phyloP scores from a whole-genome alignment of 106 monocot genomes.

The Posidonia australis region DNA sequence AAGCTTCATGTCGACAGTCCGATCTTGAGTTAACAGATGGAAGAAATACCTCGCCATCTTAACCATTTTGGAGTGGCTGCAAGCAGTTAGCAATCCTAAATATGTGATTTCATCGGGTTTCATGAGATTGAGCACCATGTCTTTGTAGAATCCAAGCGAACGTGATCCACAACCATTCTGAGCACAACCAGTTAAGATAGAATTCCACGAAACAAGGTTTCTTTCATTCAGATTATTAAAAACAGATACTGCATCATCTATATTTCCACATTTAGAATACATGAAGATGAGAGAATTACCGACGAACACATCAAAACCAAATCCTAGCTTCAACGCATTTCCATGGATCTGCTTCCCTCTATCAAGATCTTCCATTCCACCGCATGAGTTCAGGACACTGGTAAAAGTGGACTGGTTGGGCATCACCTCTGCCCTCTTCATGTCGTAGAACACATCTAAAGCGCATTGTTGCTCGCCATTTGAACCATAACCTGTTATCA shows the following conservation, averaged over 20 bases:
- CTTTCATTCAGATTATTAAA: slow-evolving; percentile 32
- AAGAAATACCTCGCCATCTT: slow-evolving; percentile 54
- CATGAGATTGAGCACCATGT: slow-evolving; percentile 26
- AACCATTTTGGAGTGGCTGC: slow-evolving; percentile 69
- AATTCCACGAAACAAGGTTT: slow-evolving; percentile 82
- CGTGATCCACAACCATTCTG: slow-evolving; percentile 51
- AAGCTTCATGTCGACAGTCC: slow-evolving; percentile 26
- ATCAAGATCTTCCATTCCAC: slow-evolving; percentile 45
- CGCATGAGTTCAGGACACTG: slow-evolving; percentile 47
- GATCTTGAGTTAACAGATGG: slow-evolving; percentile 28
- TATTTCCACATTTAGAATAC: slow-evolving; percentile 62
- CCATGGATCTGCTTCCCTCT: slow-evolving; percentile 47
- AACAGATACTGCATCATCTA: slow-evolving; percentile 29
- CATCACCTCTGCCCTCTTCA: slow-evolving; percentile 26
- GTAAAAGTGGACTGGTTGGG: slow-evolving; percentile 67
- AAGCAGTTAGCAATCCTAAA: slow-evolving; percentile 60
- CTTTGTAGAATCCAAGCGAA: slow-evolving; percentile 36
- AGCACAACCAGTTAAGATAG: slow-evolving; percentile 63
- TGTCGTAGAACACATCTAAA: slow-evolving; percentile 29
- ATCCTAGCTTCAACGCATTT: slow-evolving; percentile 30
- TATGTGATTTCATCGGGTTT: slow-evolving; percentile 79
- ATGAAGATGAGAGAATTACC: slow-evolving; percentile 57
- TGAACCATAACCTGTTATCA: slow-evolving; percentile 44
- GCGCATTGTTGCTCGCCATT: slow-evolving; percentile 47
- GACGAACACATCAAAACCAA: slow-evolving; percentile 48